Conservation (phyloP, 768 basidiomycete genomes). For the Sarcodon aspratus region DNA sequence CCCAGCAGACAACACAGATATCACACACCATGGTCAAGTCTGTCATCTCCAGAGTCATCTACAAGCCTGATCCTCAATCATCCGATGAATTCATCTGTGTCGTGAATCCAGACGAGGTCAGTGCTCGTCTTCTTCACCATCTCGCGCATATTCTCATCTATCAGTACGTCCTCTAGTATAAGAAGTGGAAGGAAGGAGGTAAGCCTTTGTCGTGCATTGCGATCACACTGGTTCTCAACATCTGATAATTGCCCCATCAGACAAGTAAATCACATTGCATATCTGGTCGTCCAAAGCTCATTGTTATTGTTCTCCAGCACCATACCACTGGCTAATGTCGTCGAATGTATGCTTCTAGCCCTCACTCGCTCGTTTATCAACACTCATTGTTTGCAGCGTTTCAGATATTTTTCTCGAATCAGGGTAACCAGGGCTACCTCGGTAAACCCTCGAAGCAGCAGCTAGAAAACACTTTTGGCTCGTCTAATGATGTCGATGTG, state of each 20-base stretch:
- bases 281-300: not conserved
- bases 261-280: constrained; percentile 42
- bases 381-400: constrained; percentile 40
- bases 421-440: constrained; percentile 72
- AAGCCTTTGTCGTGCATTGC: constrained; percentile 15
- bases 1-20: too few relatives aligned
- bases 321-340: constrained; percentile 61
- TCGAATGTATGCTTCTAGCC: constrained; percentile 51
- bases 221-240: constrained; percentile 2
- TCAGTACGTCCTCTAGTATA: constrained; percentile 32
- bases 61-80: constrained; percentile 64
- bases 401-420: constrained; percentile 53
- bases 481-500: constrained; percentile 54
- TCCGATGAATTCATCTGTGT: constrained; percentile 66
- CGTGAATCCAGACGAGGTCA: constrained; percentile 54
- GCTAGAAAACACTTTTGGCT: constrained; percentile 62
- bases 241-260: constrained; percentile 23
- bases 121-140: constrained; percentile 7
- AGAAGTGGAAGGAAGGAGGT: constrained; percentile 79
- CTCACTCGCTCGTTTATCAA: not conserved
- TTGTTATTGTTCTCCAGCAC: constrained; percentile 26
- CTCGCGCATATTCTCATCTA: not conserved
- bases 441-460: constrained; percentile 73
- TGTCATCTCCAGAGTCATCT: constrained; percentile 55
- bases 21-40: constrained; percentile 18